Percentiles rank a stretch among this genome's conserved stretches.
These are phyloP conservation scores for Albizia julibrissin DNA, from an alignment of 306 rosid species.

Conservation along the genomic window DNA sequence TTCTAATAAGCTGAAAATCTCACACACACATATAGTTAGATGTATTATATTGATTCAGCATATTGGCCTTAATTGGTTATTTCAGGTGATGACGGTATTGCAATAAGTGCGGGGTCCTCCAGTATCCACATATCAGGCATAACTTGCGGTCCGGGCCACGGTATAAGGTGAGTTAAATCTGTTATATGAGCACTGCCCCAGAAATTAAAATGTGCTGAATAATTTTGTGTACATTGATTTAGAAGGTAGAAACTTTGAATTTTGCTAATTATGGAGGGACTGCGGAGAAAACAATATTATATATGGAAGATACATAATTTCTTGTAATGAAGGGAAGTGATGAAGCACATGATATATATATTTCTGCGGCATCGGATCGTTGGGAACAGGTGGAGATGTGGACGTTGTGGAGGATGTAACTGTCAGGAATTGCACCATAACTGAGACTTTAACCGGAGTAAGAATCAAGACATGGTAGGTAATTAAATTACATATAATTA, in stretches of 20 bases:
- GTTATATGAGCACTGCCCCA: too few relatives aligned
- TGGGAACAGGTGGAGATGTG: constrained; percentile 51
- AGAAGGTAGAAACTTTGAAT: too few relatives aligned
- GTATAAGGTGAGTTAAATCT: constrained; percentile 44
- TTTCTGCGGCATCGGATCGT: constrained; percentile 60
- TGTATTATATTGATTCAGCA: neutral
- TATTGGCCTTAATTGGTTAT: neutral
- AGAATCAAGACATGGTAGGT: constrained; percentile 78
- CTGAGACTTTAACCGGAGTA: constrained; percentile 53
- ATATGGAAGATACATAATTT: too few relatives aligned
- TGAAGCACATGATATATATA: neutral
- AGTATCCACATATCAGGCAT: constrained; percentile 30
- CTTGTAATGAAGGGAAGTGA: neutral
- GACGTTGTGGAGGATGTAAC: constrained; percentile 54
- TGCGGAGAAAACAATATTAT: too few relatives aligned
- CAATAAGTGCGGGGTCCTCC: constrained; percentile 54
- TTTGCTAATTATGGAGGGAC: too few relatives aligned
- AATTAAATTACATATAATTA: neutral
- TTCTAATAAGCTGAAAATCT: too few relatives aligned
- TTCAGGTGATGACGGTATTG: constrained; percentile 57
- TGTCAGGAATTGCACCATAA: constrained; percentile 50
- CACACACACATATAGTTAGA: neutral
- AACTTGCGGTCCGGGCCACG: constrained; percentile 64
- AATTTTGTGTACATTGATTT: too few relatives aligned
- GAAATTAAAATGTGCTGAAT: too few relatives aligned